Base-by-base conservation (phyloP, 345 rosid genomes). In the Arabis alpina region DNA sequence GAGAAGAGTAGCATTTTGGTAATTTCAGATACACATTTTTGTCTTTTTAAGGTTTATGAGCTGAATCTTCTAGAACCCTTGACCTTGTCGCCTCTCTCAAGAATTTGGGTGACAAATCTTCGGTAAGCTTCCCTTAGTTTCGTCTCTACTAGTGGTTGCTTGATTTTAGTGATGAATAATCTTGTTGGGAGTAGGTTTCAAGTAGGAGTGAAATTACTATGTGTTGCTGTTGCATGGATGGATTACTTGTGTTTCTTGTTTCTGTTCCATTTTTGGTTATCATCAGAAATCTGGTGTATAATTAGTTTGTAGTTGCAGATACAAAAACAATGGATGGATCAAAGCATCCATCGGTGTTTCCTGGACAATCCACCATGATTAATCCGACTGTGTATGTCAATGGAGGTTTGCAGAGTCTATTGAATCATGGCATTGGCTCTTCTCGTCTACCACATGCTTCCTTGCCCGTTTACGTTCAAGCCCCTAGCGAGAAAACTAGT, bases 401-500 rank as follows among this genome's bases (percentile, higher is more conserved):
- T 72, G 77, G 77, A 69, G 83, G 84, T 25, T 60, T 76, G 49
- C 82, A 61, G 49, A 70, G 69, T 78, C 66, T 76, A 27, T 54
- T 83, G 40, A 44, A 39, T 15, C 82, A 74, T 10, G 70, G 49
- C 55, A 37, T 62, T 61, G 76, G 79, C 44, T 64, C 72, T 69
- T 79, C 73, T 45, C 40, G 71, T 27, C 37, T 54, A 44, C 70
- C 84, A 2, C 61, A 76, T 68, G 53, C 59, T 61, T 71, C 80
- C 52, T 47, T 50, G 25, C 78, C 84, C 0, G 57, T 89, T 2
- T 73, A 55, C 52, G 82, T 75, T 16, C 86, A 82, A 63, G 93
- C 96, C 37, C 93, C 96, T 3, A 48, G 82, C 6, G 93, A 89
- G 89, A 87, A 84, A 85, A 73, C 85, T n/a, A 40, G 83, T 82